Evolutionary conservation across 768 basidiomycete species (phyloP), one percentile per base, ranked within the genome.

Genomic region (Exidia glandulosa): DNA sequence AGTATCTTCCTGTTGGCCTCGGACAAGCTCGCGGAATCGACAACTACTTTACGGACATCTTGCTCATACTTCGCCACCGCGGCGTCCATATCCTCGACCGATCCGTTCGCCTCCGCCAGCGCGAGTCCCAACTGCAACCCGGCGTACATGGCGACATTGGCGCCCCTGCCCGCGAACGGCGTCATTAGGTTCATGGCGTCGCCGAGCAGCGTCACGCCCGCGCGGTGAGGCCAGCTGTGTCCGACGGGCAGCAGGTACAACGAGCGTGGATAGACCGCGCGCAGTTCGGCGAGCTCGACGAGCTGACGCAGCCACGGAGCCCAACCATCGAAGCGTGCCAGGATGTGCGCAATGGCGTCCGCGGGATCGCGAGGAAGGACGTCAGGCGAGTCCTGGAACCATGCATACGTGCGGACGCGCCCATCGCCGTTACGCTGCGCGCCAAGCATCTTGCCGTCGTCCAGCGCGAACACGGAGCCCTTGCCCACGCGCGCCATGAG

Each of bases 121-220:
- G 57, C 33, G 5, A 57, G 25, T 3, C 48, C 63, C n/a, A 66
- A 59, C 19, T 66, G 62, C 19, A 37, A 32, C 29, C 65, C 71
- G 55, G 72, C 72, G 9, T 62, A 56, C 71, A 73, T 68, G 36
- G 71, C 72, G 41, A 69, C 70, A 58, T 76, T 75, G 57, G 69
- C 74, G 9, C 75, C 74, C 25, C 72, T 70, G 2, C 75, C 73
- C 0, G 68, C 70, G 60, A 73, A 74, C 1, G 72, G 74, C 1
- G 66, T 62, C 73, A 76, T 73, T 3, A 72, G 61, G 59, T 76
- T 74, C 9, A 73, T 73, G 1, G 74, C 73, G 37, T 75, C 75
- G 19, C 74, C 74, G 32, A 71, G 57, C 52, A 66, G 29, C 36
- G 66, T 69, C 47, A 65, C 60, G 23, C 66, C 41, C 19, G 19